Base-by-base conservation (phyloP, 2,329 filamentous ascomycete genomes). In the Pseudopithomyces chartarum region DNA sequence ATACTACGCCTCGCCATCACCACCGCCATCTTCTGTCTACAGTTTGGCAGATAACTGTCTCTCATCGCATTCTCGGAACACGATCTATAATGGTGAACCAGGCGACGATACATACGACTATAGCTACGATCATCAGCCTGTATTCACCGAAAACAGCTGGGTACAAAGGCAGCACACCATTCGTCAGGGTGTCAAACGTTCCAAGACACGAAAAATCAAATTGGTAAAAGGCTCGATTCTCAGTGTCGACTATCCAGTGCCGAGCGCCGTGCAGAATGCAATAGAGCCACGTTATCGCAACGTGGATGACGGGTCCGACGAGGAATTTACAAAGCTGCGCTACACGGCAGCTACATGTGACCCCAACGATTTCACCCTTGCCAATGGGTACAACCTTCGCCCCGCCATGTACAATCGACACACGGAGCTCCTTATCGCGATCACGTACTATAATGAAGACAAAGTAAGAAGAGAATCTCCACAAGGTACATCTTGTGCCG, bases 391-490 rank as follows among this genome's bases (percentile, higher is more conserved):
- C 84, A 97, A 98, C 82, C 85, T 99, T 76, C 91, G 95, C 47
- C 92, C 95, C 44, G 89, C 92, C 67, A 98, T 98, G 94, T 98
- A 98, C 82, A 98, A 98, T 84, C 87, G 95, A 69, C 95, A 98
- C 78, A 98, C 95, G 6, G 95, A 99, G 81, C 82, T 99, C 67
- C 85, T 98, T 62, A 97, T 99, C 77, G 95, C 95, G 70, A 92
- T 99, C 69, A 99, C 95, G 62, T 98, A 98, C 83, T 99, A 98
- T 83, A 98, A 98, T 81, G 95, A 98, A 84, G 95, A 98, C 81
- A 98, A n/a, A n/a, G n/a, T n/a, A n/a, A n/a, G n/a, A n/a, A n/a
- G n/a, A n/a, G n/a, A n/a, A n/a, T n/a, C n/a, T n/a, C n/a, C n/a
- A n/a, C n/a, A n/a, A n/a, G n/a, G n/a, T n/a, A n/a, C n/a, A n/a